Conservation (phyloP, 768 basidiomycete genomes). For the Boletus sensibilis region DNA sequence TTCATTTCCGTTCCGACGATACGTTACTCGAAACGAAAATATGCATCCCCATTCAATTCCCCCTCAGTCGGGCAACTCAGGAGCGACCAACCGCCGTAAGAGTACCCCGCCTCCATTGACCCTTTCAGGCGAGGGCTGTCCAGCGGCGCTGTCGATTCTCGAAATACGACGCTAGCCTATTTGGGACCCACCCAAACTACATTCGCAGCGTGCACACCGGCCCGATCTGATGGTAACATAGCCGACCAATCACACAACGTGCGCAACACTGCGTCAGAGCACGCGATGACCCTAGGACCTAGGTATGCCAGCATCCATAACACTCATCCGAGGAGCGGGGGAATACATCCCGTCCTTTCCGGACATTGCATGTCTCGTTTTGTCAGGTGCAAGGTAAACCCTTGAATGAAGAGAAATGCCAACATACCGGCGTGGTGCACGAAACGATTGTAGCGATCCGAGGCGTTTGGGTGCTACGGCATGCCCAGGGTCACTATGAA, state of each 20-base stretch:
- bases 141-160: neutral
- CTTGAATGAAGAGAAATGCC: neutral
- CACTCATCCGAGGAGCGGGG: neutral
- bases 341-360: neutral
- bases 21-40: neutral
- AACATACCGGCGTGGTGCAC: neutral
- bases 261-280: neutral
- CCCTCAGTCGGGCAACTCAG: neutral
- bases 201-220: neutral
- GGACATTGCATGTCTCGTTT: neutral
- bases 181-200: neutral
- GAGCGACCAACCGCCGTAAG: neutral
- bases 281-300: neutral
- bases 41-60: neutral
- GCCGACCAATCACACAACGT: neutral
- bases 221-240: neutral
- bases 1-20: constrained; percentile 17
- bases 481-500: neutral
- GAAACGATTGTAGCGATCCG: neutral
- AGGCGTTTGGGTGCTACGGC: neutral
- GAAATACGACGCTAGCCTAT: neutral
- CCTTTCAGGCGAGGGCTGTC: neutral
- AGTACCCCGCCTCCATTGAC: neutral
- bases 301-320: neutral
- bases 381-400: neutral